Percentiles rank a stretch among this genome's conserved stretches.
phyloP scores from a whole-genome alignment of 495 filamentous ascomycete genomes.

The Xanthoparmelia taractica region DNA sequence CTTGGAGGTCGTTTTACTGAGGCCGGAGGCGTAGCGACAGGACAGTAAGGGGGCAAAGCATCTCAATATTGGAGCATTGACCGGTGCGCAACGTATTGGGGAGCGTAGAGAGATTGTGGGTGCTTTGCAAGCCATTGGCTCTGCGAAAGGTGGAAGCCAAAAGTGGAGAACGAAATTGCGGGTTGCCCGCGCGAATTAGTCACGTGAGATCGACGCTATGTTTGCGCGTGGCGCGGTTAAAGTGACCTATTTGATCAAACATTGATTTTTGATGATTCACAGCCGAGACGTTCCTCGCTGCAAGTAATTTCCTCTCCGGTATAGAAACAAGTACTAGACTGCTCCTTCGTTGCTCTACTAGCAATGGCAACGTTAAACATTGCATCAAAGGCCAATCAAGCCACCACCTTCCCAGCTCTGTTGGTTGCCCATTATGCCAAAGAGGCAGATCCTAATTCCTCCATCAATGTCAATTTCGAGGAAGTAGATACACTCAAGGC shows the following conservation, averaged over 20 bases:
- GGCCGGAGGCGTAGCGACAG: slow-evolving; percentile 27
- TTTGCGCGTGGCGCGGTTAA: neutral
- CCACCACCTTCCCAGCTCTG: slow-evolving; percentile 41
- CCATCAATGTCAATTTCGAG: slow-evolving; percentile 43
- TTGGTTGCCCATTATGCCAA: slow-evolving; percentile 46
- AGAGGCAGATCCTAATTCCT: slow-evolving; percentile 36
- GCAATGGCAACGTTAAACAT: slow-evolving; percentile 39
- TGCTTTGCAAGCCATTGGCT: slow-evolving; percentile 6
- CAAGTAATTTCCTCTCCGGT: neutral
- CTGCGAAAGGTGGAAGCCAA: neutral
- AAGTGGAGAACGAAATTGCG: neutral
- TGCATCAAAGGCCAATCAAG: slow-evolving; percentile 56
- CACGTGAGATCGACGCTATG: too few species aligned
- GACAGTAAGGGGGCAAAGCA: slow-evolving; percentile 5
- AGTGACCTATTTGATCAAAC: neutral
- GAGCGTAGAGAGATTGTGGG: neutral
- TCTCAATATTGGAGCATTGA: neutral
- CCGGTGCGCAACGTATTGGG: neutral
- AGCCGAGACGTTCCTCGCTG: neutral
- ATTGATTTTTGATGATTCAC: neutral
- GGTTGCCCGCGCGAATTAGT: too few species aligned
- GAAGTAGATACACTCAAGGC: slow-evolving; percentile 39
- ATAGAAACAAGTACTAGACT: too few species aligned
- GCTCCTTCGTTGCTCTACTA: neutral
- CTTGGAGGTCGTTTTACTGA: slow-evolving; percentile 32